Percentiles rank a stretch among this genome's conserved stretches.
Conservation (phyloP, 2,329 filamentous ascomycete genomes). For the Ophiostoma piceae region DNA sequence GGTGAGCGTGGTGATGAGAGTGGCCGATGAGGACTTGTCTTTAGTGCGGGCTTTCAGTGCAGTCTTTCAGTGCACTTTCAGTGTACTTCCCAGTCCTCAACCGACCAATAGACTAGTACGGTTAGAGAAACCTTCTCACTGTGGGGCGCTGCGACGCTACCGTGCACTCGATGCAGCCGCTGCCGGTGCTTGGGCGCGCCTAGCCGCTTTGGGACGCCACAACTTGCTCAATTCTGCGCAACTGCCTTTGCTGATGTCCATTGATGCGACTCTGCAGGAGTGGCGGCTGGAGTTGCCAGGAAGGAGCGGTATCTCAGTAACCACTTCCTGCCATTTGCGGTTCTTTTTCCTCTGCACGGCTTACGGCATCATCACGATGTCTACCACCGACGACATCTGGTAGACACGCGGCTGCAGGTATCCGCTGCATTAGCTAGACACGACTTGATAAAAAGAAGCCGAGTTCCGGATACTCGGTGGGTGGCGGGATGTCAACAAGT, state of each 20-base stretch:
- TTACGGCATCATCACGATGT: background rate
- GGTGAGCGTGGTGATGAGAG: background rate
- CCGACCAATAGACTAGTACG: background rate
- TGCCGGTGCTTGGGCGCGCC: slow-evolving; percentile 17
- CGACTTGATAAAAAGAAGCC: background rate
- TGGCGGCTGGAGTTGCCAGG: too few relatives aligned
- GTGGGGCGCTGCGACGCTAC: background rate
- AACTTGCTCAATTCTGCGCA: slow-evolving; percentile 50
- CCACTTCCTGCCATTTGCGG: background rate
- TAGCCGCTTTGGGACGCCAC: slow-evolving; percentile 31
- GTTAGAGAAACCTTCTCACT: slow-evolving; percentile 23
- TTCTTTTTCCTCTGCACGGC: background rate
- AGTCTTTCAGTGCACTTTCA: too few relatives aligned
- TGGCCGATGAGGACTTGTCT: too few relatives aligned
- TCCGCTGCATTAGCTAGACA: background rate
- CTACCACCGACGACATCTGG: too few relatives aligned
- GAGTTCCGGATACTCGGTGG: background rate
- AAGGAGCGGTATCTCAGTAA: background rate
- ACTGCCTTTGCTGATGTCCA: slow-evolving; percentile 14
- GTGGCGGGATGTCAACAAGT: background rate
- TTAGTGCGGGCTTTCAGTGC: too few relatives aligned
- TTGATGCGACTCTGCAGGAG: too few relatives aligned
- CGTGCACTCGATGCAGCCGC: background rate
- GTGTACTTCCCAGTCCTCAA: too few relatives aligned
- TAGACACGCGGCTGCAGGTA: background rate